Evolutionary conservation across 768 basidiomycete species (phyloP).

Genomic region (Pholiota microspora): DNA sequence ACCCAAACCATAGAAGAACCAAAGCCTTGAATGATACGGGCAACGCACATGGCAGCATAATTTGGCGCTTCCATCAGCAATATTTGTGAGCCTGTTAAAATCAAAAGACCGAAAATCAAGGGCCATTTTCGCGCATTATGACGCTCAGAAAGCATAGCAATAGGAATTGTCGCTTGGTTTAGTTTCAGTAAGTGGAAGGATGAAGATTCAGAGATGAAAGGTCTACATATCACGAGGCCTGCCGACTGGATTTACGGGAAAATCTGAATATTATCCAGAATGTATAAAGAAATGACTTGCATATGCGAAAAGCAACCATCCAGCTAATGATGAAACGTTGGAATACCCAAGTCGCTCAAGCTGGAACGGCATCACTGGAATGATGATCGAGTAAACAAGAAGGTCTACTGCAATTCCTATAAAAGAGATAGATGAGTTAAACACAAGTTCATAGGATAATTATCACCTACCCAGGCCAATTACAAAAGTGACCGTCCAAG

Average conservation of each 20-base stretch:
- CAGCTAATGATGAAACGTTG: conserved; percentile 46
- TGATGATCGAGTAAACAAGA: conserved; percentile 59
- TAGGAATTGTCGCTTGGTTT: conserved; percentile 49
- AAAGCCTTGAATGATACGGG: conserved; percentile 58
- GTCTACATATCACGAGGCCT: conserved; percentile 54
- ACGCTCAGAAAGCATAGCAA: conserved; percentile 54
- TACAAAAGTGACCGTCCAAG: conserved; percentile 52
- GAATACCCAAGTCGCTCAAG: conserved; percentile 47
- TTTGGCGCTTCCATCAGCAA: conserved; percentile 63
- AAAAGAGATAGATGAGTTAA: not conserved
- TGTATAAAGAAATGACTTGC: conserved; percentile 30
- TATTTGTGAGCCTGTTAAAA: conserved; percentile 52
- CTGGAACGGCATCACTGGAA: conserved; percentile 65
- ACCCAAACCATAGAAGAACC: conserved; percentile 64
- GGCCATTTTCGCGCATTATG: conserved; percentile 45
- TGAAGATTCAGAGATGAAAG: not conserved
- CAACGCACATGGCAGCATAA: conserved; percentile 55
- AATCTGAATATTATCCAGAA: not conserved
- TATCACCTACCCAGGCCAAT: conserved; percentile 45
- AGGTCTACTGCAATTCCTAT: conserved; percentile 49
- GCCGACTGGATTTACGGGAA: conserved; percentile 37
- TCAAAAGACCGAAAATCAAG: conserved; percentile 46
- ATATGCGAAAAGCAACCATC: conserved; percentile 62
- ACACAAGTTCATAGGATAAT: not conserved
- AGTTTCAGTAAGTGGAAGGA: not conserved